Conservation (phyloP, 306 rosid species). For the Trifolium pratense region DNA sequence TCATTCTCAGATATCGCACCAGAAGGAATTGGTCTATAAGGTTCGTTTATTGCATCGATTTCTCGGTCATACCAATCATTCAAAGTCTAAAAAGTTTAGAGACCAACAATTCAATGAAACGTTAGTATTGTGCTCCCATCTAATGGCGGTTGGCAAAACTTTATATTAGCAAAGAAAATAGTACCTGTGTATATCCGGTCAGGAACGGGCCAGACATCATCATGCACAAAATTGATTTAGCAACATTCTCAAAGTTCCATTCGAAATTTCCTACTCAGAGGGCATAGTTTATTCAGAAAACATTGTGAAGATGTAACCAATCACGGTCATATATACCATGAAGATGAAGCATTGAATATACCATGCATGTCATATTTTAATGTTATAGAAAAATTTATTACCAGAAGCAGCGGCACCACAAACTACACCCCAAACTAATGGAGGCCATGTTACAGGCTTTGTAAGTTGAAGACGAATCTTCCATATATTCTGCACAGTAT, state of each 20-base stretch:
- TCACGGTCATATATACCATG: constrained; percentile 33
- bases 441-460: constrained; percentile 99
- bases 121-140: constrained; percentile 36
- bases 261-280: constrained; percentile 80
- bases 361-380: constrained; percentile 14
- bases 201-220: constrained; percentile 96
- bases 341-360: constrained; percentile 28
- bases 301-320: constrained; percentile 19
- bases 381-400: constrained; percentile 38
- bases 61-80: constrained; percentile 99
- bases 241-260: constrained; percentile 87
- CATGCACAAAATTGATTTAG: constrained; percentile 87
- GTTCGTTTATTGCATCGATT: constrained; percentile 95
- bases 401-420: constrained; percentile 99
- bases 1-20: constrained; percentile 94
- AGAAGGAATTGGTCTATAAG: constrained; percentile 98
- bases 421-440: constrained; percentile 95
- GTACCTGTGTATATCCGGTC: constrained; percentile 94
- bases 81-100: constrained; percentile 61
- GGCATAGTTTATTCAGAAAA: constrained; percentile 32
- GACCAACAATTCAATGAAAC: constrained; percentile 14
- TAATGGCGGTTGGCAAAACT: constrained; percentile 3
- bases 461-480: constrained; percentile 97
- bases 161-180: background rate
- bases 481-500: constrained; percentile 82